A percentile compares a stretch with the other conserved stretches of the same genome.
Evolutionary conservation across 148 eudicot genomes (phyloP).

Genomic region (Rhododendron williamsianum): DNA sequence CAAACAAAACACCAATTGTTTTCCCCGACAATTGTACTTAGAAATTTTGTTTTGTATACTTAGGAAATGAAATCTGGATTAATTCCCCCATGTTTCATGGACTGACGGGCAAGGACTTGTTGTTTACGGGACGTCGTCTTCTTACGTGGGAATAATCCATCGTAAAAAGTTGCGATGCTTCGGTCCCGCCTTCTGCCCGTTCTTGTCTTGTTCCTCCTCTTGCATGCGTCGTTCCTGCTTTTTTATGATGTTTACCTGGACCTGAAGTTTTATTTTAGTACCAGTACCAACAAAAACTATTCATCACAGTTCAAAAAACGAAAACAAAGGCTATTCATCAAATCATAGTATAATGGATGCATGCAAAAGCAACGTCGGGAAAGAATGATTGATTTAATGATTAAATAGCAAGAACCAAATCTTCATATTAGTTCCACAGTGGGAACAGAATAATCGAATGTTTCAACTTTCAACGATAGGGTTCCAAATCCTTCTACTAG

Average conservation of each 20-base stretch:
- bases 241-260: constrained; percentile 24
- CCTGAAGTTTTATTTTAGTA: not conserved
- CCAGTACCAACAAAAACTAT: not conserved
- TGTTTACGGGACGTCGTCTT: not conserved
- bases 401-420: not conserved
- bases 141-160: not conserved
- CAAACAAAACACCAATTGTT: not conserved
- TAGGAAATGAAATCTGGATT: not conserved
- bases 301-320: too few relatives aligned
- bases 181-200: constrained; percentile 17
- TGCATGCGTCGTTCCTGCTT: constrained; percentile 16
- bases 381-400: not conserved
- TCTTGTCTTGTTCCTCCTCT: constrained; percentile 20
- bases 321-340: not conserved
- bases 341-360: not conserved
- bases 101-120: not conserved
- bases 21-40: not conserved
- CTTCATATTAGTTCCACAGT: not conserved
- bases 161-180: not conserved
- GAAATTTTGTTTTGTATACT: not conserved
- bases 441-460: not conserved
- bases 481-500: not conserved
- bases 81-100: not conserved
- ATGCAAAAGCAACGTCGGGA: not conserved
- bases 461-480: not conserved